phyloP scores from a whole-genome alignment of 176 grass and related monocot species.

The Oryza meyeriana region DNA sequence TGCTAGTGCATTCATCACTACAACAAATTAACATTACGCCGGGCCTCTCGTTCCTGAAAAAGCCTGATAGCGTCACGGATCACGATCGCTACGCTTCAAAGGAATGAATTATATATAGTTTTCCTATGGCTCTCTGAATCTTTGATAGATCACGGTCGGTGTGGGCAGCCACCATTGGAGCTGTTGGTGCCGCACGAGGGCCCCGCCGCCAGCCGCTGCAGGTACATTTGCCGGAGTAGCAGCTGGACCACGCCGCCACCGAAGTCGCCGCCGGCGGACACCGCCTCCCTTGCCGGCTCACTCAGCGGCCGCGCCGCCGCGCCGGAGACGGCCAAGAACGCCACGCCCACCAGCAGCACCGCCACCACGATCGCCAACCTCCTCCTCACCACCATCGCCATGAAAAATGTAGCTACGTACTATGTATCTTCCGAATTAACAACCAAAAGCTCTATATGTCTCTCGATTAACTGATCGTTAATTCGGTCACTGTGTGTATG shows the following conservation, averaged over 20 bases:
- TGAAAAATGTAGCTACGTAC: not conserved
- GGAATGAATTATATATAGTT: not conserved
- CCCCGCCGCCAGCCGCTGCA: slow-evolving; percentile 18
- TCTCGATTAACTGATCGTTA: not conserved
- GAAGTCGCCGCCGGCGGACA: not conserved
- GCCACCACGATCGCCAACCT: not conserved
- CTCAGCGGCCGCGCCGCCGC: slow-evolving; percentile 1
- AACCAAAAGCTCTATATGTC: no score
- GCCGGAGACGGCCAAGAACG: not conserved
- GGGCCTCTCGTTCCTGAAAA: not conserved
- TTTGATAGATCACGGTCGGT: not conserved
- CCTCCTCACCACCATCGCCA: not conserved
- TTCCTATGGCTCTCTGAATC: not conserved
- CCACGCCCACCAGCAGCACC: not conserved
- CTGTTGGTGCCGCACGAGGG: slow-evolving; percentile 45
- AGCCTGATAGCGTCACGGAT: not conserved
- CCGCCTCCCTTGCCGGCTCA: not conserved
- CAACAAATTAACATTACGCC: no score
- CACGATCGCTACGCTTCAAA: not conserved
- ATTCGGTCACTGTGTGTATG: not conserved
- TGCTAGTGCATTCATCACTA: not conserved
- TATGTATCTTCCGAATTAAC: not conserved
- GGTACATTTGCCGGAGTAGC: slow-evolving; percentile 22
- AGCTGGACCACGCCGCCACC: not conserved
- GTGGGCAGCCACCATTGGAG: slow-evolving; percentile 36